A percentile compares a stretch with the other conserved stretches of the same genome.
Evolutionary conservation across 1,284 basidiomycete genomes (phyloP).

Genomic region (Jaminaea rosea): DNA sequence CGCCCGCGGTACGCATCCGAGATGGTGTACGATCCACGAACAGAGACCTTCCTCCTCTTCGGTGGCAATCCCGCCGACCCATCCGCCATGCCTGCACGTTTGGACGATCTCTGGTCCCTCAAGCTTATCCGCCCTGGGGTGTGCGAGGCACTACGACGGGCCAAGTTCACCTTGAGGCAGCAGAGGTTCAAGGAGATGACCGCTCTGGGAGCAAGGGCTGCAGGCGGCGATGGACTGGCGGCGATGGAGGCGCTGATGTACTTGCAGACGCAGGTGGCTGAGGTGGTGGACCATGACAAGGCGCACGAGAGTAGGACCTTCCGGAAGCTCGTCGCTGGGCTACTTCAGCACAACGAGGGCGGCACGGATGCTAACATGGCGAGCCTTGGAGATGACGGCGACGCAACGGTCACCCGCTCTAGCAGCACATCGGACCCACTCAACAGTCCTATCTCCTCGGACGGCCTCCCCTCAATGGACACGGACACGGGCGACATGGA

Average conservation of each 20-base stretch:
- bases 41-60: slow-evolving; percentile 43
- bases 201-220: slow-evolving; percentile 12
- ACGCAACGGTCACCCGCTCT: too few relatives aligned
- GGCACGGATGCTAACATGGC: neutral
- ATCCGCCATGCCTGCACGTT: slow-evolving; percentile 13
- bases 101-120: slow-evolving; percentile 46
- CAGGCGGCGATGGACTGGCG: slow-evolving; percentile 3
- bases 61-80: slow-evolving; percentile 44
- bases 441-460: neutral
- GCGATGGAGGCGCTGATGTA: slow-evolving; percentile 45
- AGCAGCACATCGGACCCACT: too few relatives aligned
- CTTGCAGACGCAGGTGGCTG: slow-evolving; percentile 43
- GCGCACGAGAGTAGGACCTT: slow-evolving; percentile 39
- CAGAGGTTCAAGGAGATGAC: slow-evolving; percentile 41
- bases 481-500: too few relatives aligned
- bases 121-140: slow-evolving; percentile 36
- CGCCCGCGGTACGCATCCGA: slow-evolving; percentile 36
- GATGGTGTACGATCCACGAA: slow-evolving; percentile 44
- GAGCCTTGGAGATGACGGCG: slow-evolving; percentile 4
- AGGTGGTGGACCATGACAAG: slow-evolving; percentile 42
- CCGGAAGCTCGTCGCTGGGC: slow-evolving; percentile 43
- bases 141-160: slow-evolving; percentile 38
- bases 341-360: slow-evolving; percentile 18
- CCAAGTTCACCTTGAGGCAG: slow-evolving; percentile 45
- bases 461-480: slow-evolving; percentile 3